Conservation (phyloP, 2,329 filamentous ascomycete genomes). For the Cytospora paraplurivora region DNA sequence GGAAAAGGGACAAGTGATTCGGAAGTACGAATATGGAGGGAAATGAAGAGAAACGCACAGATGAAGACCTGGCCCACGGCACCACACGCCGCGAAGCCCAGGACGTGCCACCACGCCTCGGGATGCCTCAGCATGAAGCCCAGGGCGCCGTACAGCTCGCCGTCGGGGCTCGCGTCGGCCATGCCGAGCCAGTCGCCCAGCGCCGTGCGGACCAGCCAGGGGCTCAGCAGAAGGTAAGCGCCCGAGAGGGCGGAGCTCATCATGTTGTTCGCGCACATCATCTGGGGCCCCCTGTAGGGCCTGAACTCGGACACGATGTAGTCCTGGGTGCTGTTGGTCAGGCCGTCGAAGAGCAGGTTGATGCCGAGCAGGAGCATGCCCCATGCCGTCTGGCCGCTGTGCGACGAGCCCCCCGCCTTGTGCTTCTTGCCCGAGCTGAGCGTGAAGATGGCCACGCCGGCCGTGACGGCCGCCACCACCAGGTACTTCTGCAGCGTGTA, state of each 20-base stretch:
- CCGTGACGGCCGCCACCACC: constrained; percentile 87
- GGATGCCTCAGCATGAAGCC: constrained; percentile 81
- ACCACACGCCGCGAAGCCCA: constrained; percentile 87
- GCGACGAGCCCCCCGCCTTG: constrained; percentile 29
- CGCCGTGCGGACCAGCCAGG: constrained; percentile 72
- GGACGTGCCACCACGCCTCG: constrained; percentile 79
- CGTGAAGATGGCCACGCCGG: constrained; percentile 93
- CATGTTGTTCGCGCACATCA: constrained; percentile 98
- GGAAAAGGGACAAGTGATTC: background rate
- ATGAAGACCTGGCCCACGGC: constrained; percentile 97
- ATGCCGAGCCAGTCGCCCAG: constrained; percentile 68
- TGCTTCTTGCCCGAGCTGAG: constrained; percentile 67
- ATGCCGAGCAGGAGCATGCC: constrained; percentile 82
- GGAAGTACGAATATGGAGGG: background rate
- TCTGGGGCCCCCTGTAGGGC: constrained; percentile 88
- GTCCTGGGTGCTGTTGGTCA: constrained; percentile 96
- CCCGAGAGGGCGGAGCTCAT: constrained; percentile 79
- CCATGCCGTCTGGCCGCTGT: constrained; percentile 65
- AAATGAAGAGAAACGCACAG: constrained; percentile 55
- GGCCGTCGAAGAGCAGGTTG: constrained; percentile 91
- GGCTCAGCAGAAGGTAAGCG: constrained; percentile 74
- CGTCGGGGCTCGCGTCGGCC: constrained; percentile 60
- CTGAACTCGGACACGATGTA: constrained; percentile 83
- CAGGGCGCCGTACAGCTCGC: constrained; percentile 77
- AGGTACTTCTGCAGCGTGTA: constrained; percentile 97